Evolutionary conservation across 1,284 basidiomycete species (phyloP).

Genomic region (Mycosarcoma mackinlayi): DNA sequence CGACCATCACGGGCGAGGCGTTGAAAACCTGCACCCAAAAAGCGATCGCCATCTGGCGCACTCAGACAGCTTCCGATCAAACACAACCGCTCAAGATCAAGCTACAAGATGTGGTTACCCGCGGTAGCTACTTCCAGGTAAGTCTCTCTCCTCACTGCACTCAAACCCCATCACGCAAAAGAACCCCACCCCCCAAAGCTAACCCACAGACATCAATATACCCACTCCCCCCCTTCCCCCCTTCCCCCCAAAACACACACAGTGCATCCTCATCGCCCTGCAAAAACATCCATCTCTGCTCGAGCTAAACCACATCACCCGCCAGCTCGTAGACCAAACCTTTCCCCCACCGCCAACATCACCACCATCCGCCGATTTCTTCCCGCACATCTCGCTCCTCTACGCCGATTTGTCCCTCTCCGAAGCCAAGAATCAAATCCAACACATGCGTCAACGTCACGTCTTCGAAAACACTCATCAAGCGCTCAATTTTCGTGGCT

Average conservation of each 20-base stretch:
- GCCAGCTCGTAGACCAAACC: background rate
- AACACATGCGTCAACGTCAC: constrained; percentile 6
- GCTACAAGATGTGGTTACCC: constrained; percentile 18
- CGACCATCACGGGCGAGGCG: background rate
- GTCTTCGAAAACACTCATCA: background rate
- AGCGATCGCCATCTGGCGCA: constrained; percentile 10
- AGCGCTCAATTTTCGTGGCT: constrained; percentile 3
- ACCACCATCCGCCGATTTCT: constrained; percentile 11
- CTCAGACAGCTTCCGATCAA: too few relatives aligned
- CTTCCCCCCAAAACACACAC: background rate
- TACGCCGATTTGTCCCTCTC: constrained; percentile 19
- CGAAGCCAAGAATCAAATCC: constrained; percentile 26
- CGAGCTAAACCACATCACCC: constrained; percentile 14
- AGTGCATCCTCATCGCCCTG: constrained; percentile 27
- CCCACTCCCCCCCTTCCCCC: too few relatives aligned
- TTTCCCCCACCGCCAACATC: constrained; percentile 17
- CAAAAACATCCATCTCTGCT: background rate
- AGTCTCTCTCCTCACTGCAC: too few relatives aligned
- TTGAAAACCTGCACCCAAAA: background rate
- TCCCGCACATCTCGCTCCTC: constrained; percentile 47
- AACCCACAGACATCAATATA: too few relatives aligned
- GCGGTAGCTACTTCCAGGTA: constrained; percentile 35
- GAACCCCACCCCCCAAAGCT: too few relatives aligned
- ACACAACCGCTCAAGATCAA: background rate
- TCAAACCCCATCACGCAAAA: background rate